phyloP scores from a whole-genome alignment of 2,329 filamentous ascomycete species.

The Sclerotinia minor region DNA sequence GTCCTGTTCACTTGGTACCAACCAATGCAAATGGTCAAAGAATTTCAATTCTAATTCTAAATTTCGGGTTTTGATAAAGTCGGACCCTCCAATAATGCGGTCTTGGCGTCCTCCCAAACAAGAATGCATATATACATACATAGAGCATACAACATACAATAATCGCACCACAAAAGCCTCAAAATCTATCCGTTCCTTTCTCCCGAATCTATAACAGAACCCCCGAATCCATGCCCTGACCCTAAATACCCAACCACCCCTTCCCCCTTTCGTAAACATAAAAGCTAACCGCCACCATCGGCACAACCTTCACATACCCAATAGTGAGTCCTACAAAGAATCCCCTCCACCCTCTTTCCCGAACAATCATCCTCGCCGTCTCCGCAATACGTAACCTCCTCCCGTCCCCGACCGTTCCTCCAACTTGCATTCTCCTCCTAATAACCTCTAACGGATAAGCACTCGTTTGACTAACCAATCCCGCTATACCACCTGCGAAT shows the following conservation, averaged over 20 bases:
- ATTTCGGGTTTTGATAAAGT: neutral
- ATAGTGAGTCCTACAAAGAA: slow-evolving; percentile 94
- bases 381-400: slow-evolving; percentile 75
- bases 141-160: neutral
- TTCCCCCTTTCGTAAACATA: slow-evolving; percentile 67
- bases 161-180: neutral
- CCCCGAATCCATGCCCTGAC: too few relatives aligned
- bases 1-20: neutral
- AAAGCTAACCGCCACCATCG: slow-evolving; percentile 74
- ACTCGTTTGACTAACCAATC: slow-evolving; percentile 83
- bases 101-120: neutral
- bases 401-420: slow-evolving; percentile 89
- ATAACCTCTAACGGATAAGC: slow-evolving; percentile 96
- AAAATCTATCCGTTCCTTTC: neutral
- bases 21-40: neutral
- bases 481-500: slow-evolving; percentile 78
- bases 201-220: too few relatives aligned
- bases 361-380: slow-evolving; percentile 72
- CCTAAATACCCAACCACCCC: slow-evolving; percentile 63
- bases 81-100: neutral
- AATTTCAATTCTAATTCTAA: slow-evolving; percentile 2
- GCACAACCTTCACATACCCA: slow-evolving; percentile 91
- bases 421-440: slow-evolving; percentile 90
- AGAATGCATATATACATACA: slow-evolving; percentile 8
- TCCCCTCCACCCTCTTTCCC: slow-evolving; percentile 73